Evolutionary conservation across 2,329 filamentous ascomycete genomes (phyloP), one percentile per base, ranked within the genome.

Genomic region (Dothideomycetes sp.): DNA sequence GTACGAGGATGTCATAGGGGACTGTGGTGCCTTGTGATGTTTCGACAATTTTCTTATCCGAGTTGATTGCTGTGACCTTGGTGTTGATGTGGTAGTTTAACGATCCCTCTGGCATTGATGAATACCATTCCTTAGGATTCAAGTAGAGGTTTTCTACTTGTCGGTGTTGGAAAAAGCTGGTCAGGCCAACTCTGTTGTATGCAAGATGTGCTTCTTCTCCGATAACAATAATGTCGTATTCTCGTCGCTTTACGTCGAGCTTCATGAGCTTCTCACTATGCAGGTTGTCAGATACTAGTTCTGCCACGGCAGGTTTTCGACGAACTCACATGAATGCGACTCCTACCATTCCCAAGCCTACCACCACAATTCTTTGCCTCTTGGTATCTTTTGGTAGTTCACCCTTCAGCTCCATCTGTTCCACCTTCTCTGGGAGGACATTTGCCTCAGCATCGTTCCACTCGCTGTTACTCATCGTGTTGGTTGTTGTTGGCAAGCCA

Each of bases 301-400:
- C 13, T 1, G 16, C 17, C 10, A 12, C 4, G 7, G 36, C 12
- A 15, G 2, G 7, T 12, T n/a, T 20, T 9, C 6, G 19, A 5
- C 28, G n/a, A n/a, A 19, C 81, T 70, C 64, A 89, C 83, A 93
- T 85, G 59, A 93, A 89, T 29, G 83, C 80, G 51, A 91, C 82
- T 27, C 82, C 85, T 31, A 94, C 87, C 88, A 95, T 95, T 2
- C 87, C 87, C 62, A 94, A 63, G 8, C 87, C 87, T 27, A 94
- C 84, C 25, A 94, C 78, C 2, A 93, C 85, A 24, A 93, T 64
- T 55, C 72, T 78, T 59, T 84, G 85, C 47, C 76, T 66, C 45
- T 64, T 49, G 23, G 49, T 48, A 38, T 51, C 46, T 24, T 57
- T 54, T 5, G 60, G 55, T 11, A 63, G 51, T 34, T 64, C 58